phyloP scores from a whole-genome alignment of 1,284 basidiomycete genomes.

The Athelia sp. region DNA sequence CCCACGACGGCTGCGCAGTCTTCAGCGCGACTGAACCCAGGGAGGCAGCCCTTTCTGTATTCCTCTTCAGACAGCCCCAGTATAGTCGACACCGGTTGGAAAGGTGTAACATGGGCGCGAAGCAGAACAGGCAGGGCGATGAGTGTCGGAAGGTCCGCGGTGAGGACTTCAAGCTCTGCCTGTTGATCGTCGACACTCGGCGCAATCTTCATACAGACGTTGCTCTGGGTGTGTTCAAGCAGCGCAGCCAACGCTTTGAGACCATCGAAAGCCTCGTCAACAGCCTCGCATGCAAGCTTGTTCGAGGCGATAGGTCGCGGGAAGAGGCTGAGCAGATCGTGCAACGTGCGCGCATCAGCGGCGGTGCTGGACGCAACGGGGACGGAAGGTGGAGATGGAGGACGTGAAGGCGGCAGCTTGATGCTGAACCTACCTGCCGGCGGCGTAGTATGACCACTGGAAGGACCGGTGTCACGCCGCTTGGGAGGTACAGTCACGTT shows the following conservation, averaged over 20 bases:
- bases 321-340: slow-evolving; percentile 51
- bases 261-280: slow-evolving; percentile 68
- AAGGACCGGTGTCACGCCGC: slow-evolving; percentile 36
- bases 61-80: slow-evolving; percentile 54
- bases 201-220: slow-evolving; percentile 18
- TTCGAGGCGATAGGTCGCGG: slow-evolving; percentile 54
- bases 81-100: slow-evolving; percentile 43
- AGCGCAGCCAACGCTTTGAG: slow-evolving; percentile 51
- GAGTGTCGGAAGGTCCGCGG: slow-evolving; percentile 61
- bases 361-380: slow-evolving; percentile 35
- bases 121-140: slow-evolving; percentile 66
- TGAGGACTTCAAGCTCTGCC: slow-evolving; percentile 44
- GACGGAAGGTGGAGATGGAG: slow-evolving; percentile 49
- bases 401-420: slow-evolving; percentile 64
- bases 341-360: slow-evolving; percentile 54
- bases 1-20: slow-evolving; percentile 60
- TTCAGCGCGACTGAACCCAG: slow-evolving; percentile 72
- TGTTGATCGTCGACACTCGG: slow-evolving; percentile 19
- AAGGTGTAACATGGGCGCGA: slow-evolving; percentile 29
- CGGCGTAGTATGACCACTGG: slow-evolving; percentile 54
- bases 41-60: slow-evolving; percentile 62
- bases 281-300: slow-evolving; percentile 63
- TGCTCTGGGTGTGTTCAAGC: slow-evolving; percentile 43
- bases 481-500: slow-evolving; percentile 21
- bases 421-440: slow-evolving; percentile 57